These are phyloP conservation scores for Aureobasidium namibiae DNA, from an alignment of 2,329 filamentous ascomycete genomes.

Conservation along the genomic window DNA sequence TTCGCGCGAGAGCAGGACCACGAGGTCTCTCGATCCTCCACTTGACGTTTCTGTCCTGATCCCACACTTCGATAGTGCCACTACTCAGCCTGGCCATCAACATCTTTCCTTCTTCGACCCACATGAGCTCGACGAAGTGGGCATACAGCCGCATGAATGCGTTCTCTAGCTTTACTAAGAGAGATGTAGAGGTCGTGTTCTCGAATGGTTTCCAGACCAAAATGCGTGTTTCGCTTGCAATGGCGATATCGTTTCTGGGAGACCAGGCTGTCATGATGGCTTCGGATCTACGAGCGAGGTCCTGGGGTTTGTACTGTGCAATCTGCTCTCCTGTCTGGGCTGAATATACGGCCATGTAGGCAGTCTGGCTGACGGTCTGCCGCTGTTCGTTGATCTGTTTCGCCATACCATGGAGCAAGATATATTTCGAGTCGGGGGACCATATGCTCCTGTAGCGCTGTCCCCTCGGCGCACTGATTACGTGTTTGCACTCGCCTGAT, in stretches of 20 bases:
- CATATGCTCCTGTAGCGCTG: slow-evolving; percentile 16
- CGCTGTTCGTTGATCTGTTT: neutral
- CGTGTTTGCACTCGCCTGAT: slow-evolving; percentile 9
- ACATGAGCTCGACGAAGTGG: neutral
- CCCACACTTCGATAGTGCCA: slow-evolving; percentile 7
- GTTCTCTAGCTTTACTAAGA: neutral
- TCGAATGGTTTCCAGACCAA: neutral
- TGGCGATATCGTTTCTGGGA: neutral
- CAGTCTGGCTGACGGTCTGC: neutral
- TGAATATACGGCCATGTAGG: neutral
- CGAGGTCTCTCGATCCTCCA: slow-evolving; percentile 5
- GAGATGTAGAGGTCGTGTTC: neutral
- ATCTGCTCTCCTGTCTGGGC: neutral
- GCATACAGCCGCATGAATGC: neutral
- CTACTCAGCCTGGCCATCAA: neutral
- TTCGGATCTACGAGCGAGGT: neutral
- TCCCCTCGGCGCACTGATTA: slow-evolving; percentile 13
- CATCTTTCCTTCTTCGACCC: neutral
- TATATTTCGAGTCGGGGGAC: slow-evolving; percentile 16
- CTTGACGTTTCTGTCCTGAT: neutral
- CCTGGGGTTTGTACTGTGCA: neutral
- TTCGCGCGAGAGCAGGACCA: neutral
- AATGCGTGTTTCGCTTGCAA: neutral
- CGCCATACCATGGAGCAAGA: slow-evolving; percentile 12
- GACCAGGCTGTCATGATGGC: neutral